A percentile compares a stretch with the other conserved stretches of the same genome.
phyloP scores from a whole-genome alignment of 768 basidiomycete species.

The Chiua virens region DNA sequence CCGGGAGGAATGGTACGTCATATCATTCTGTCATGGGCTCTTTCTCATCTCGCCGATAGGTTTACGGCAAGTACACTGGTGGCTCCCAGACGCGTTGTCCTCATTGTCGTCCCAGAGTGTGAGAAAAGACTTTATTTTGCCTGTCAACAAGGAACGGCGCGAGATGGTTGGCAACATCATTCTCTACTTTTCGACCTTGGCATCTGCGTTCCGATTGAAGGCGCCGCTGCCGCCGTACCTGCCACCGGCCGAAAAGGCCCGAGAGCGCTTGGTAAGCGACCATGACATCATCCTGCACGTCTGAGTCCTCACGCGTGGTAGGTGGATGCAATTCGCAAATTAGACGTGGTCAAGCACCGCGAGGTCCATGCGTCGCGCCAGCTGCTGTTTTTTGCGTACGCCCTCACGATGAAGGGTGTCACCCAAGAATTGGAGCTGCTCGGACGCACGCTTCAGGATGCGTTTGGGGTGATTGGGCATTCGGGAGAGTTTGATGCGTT shows the following conservation, averaged over 20 bases:
- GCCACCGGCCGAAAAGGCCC: constrained; percentile 86
- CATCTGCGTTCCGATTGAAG: constrained; percentile 79
- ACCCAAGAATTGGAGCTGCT: constrained; percentile 85
- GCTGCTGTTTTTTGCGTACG: constrained; percentile 92
- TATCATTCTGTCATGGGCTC: neutral
- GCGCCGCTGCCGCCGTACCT: constrained; percentile 95
- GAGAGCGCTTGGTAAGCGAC: constrained; percentile 68
- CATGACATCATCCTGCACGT: neutral
- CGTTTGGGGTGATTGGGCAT: constrained; percentile 92
- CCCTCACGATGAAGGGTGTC: constrained; percentile 91
- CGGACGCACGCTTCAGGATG: constrained; percentile 78
- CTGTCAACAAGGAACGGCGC: constrained; percentile 83
- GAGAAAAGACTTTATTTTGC: constrained; percentile 82
- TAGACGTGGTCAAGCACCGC: constrained; percentile 87
- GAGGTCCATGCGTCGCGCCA: constrained; percentile 81
- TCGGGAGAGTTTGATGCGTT: constrained; percentile 80
- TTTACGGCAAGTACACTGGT: constrained; percentile 57
- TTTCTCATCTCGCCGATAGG: constrained; percentile 40
- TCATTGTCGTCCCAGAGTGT: constrained; percentile 54
- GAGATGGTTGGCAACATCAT: constrained; percentile 97
- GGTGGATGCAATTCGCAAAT: constrained; percentile 79
- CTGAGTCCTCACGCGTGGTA: constrained; percentile 26
- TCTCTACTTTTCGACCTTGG: constrained; percentile 79
- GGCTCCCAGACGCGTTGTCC: neutral
- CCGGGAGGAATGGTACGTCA: constrained; percentile 82